Conservation (phyloP, 164 flowering plant genomes). For the Chimonanthus salicifolius region DNA sequence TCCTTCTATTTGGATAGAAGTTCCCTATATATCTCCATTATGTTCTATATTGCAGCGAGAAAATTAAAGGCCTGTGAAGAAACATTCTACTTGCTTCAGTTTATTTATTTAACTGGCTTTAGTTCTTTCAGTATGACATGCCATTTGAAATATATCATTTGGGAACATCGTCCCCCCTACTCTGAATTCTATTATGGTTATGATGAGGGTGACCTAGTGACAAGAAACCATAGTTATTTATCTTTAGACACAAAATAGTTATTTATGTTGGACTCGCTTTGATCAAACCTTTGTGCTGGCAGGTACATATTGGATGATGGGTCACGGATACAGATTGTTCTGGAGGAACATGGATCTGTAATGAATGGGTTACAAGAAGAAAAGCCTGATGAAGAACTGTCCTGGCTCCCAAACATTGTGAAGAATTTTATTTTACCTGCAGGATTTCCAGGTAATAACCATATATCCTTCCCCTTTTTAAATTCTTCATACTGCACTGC, state of each 20-base stretch:
- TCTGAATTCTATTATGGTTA: not conserved
- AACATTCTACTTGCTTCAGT: not conserved
- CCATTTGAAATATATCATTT: not conserved
- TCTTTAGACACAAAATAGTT: not conserved
- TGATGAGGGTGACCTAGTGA: not conserved
- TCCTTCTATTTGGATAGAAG: not conserved
- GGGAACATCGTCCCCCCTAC: not conserved
- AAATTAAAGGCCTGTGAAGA: not conserved
- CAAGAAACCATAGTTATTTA: not conserved
- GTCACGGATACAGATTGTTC: conserved; percentile 24
- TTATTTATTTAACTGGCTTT: not conserved
- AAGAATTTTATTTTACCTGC: conserved; percentile 74
- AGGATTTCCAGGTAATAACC: conserved; percentile 71
- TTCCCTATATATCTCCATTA: not conserved
- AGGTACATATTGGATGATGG: conserved; percentile 52
- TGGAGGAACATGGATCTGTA: conserved; percentile 30
- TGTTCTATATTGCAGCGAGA: not conserved
- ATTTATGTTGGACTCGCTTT: not conserved
- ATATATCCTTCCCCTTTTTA: not conserved
- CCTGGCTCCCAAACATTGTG: conserved; percentile 57
- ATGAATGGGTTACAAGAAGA: conserved; percentile 15
- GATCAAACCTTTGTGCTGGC: conserved; percentile 8
- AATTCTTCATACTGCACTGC: not conserved
- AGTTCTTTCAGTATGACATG: not conserved
- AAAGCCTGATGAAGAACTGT: conserved; percentile 17